Conservation (phyloP, 2,329 filamentous ascomycete genomes). For the Didymellaceae sp. region DNA sequence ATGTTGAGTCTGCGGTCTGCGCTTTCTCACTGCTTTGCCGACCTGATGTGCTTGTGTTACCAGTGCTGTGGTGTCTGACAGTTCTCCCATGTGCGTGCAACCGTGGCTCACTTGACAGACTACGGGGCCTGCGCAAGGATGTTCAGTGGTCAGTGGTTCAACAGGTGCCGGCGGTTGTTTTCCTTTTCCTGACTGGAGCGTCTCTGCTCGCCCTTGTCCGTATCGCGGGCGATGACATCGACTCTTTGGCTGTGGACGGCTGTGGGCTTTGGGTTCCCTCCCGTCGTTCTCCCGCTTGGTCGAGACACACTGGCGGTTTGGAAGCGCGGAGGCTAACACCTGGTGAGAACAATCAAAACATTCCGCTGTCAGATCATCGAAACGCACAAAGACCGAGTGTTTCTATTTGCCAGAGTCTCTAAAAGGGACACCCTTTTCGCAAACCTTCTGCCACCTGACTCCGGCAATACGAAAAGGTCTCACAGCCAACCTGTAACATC, state of each 20-base stretch:
- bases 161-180: slow-evolving; percentile 22
- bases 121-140: slow-evolving; percentile 28
- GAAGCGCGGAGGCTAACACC: neutral
- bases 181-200: slow-evolving; percentile 23
- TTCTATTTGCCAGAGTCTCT: slow-evolving; percentile 15
- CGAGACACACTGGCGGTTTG: slow-evolving; percentile 9
- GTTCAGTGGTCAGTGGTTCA: slow-evolving; percentile 22
- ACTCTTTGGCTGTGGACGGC: slow-evolving; percentile 22
- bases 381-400: slow-evolving; percentile 23
- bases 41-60: slow-evolving; percentile 25
- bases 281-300: slow-evolving; percentile 20
- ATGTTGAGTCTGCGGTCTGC: slow-evolving; percentile 4
- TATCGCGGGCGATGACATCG: slow-evolving; percentile 29
- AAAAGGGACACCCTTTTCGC: slow-evolving; percentile 17
- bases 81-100: slow-evolving; percentile 28
- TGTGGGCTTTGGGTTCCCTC: slow-evolving; percentile 20
- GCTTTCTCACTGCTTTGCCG: slow-evolving; percentile 12
- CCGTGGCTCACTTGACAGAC: slow-evolving; percentile 35
- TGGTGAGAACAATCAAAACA: slow-evolving; percentile 35
- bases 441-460: slow-evolving; percentile 14
- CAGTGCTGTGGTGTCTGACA: slow-evolving; percentile 28
- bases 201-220: slow-evolving; percentile 28
- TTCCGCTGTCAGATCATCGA: slow-evolving; percentile 24
- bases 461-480: slow-evolving; percentile 7
- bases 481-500: slow-evolving; percentile 18